Evolutionary conservation across 2,329 filamentous ascomycete genomes (phyloP), one percentile per base, ranked within the genome.

Genomic region (Penicillium nordicum): DNA sequence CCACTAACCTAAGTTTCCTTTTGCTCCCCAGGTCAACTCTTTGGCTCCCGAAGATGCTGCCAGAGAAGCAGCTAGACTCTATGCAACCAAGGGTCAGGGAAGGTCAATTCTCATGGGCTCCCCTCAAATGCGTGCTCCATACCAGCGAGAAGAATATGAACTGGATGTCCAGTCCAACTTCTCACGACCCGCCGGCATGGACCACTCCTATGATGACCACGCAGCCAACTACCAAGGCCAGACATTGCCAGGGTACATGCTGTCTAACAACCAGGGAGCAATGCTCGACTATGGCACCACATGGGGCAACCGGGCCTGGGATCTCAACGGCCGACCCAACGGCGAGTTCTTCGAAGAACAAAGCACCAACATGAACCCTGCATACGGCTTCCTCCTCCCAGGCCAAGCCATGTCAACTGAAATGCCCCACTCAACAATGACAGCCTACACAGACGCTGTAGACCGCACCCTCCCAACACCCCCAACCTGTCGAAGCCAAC

Each of bases 401-500:
- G 68, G 66, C 23, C 70, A 69, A 25, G 61, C 55, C 37, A 60
- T 63, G 11, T 44, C 63, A 37, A 61, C 59, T 30, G 73, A 73
- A 37, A 53, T 65, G 12, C 56, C 68, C 6, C 64, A 69, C 18
- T 50, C 67, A 21, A 65, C 65, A 16, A 63, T 66, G 41, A 53
- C 62, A 29, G 63, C 47, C 34, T 53, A 57, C 27, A 60, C 71
- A 23, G 65, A 62, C 2, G 36, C 36, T 8, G 57, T 66, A 43
- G 72, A 73, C 50, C 67, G 75, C 45, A 74, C 66, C 10, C 64
- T 76, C 27, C 74, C 75, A 30, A 73, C 67, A 32, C 71, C 72
- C 32, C 64, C 66, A 25, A 67, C 59, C 7, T 61, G 62, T 30
- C 67, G 68, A 32, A 61, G 58, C 55, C 66, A 66, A 21, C 60